Conservation (phyloP, 1,139 yeast species). For the Kodamaea anthophila region DNA sequence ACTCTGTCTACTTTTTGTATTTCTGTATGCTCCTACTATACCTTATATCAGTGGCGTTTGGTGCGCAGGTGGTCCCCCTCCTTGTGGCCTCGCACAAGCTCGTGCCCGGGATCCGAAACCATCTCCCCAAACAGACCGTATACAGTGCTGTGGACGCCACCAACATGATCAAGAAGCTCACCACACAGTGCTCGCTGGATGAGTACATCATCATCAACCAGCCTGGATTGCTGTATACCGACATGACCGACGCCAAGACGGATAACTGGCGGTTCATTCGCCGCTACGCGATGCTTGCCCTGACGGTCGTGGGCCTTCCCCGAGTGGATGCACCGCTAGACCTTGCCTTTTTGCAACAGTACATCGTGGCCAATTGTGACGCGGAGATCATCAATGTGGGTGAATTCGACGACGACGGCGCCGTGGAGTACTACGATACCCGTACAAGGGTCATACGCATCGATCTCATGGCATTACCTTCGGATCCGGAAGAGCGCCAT, state of each 20-base stretch:
- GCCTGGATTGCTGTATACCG: conserved; percentile 62
- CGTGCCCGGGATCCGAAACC: conserved; percentile 31
- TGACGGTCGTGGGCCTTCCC: conserved; percentile 61
- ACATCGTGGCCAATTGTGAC: conserved; percentile 41
- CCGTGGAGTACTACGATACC: conserved; percentile 48
- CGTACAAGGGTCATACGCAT: conserved; percentile 54
- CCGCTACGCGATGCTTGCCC: conserved; percentile 50
- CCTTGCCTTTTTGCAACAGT: conserved; percentile 39
- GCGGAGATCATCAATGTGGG: conserved; percentile 37
- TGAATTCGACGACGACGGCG: conserved; percentile 38
- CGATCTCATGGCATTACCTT: conserved; percentile 46
- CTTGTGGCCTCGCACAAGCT: conserved; percentile 39
- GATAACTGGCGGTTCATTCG: conserved; percentile 50
- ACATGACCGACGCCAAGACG: conserved; percentile 37
- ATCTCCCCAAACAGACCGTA: conserved; percentile 17
- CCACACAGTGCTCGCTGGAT: conserved; percentile 63
- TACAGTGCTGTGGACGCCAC: conserved; percentile 28
- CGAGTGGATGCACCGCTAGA: conserved; percentile 43
- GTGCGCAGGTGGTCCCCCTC: conserved; percentile 31
- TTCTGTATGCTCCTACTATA: too few species aligned
- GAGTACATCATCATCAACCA: conserved; percentile 62
- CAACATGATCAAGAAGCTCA: conserved; percentile 40
- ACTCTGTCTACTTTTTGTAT: too few species aligned
- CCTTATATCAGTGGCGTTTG: too few species aligned
- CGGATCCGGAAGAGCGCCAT: conserved; percentile 16